phyloP scores from a whole-genome alignment of 768 basidiomycete genomes.

The Suillus weaverae region DNA sequence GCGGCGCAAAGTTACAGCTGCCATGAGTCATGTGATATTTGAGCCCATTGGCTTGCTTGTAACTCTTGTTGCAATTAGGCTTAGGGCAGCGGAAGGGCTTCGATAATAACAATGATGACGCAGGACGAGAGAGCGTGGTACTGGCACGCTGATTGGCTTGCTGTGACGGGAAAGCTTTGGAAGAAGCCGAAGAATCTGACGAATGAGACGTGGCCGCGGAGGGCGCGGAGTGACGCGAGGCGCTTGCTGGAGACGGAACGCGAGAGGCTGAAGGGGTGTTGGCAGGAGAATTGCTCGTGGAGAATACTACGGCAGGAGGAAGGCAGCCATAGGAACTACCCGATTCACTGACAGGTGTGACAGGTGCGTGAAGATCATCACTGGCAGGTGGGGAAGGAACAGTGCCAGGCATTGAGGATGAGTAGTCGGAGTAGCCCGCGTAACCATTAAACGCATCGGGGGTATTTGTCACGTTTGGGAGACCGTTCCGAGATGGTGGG shows the following conservation, averaged over 20 bases:
- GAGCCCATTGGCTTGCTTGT: slow-evolving; percentile 93
- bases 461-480: slow-evolving; percentile 30
- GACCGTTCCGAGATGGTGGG: slow-evolving; percentile 29
- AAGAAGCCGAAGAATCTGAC: slow-evolving; percentile 25
- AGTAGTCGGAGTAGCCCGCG: slow-evolving; percentile 67
- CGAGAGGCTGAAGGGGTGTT: slow-evolving; percentile 52
- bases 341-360: slow-evolving; percentile 32
- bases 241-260: slow-evolving; percentile 31
- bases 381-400: slow-evolving; percentile 34
- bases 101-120: slow-evolving; percentile 63
- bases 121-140: slow-evolving; percentile 49
- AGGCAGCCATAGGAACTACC: slow-evolving; percentile 49
- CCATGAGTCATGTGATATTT: slow-evolving; percentile 96
- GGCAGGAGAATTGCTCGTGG: slow-evolving; percentile 44
- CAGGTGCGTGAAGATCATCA: slow-evolving; percentile 29
- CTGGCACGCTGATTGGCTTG: slow-evolving; percentile 35
- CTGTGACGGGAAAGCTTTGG: slow-evolving; percentile 29
- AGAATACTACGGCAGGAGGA: slow-evolving; percentile 66
- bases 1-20: slow-evolving; percentile 90
- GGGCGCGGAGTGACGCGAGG: slow-evolving; percentile 19
- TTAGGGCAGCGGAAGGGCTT: slow-evolving; percentile 95
- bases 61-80: slow-evolving; percentile 92
- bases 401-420: slow-evolving; percentile 60
- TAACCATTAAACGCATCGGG: slow-evolving; percentile 69
- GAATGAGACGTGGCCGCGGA: slow-evolving; percentile 16